Evolutionary conservation across 495 filamentous ascomycete genomes (phyloP), one percentile per base, ranked within the genome.

Genomic region (Emericellopsis terricola): DNA sequence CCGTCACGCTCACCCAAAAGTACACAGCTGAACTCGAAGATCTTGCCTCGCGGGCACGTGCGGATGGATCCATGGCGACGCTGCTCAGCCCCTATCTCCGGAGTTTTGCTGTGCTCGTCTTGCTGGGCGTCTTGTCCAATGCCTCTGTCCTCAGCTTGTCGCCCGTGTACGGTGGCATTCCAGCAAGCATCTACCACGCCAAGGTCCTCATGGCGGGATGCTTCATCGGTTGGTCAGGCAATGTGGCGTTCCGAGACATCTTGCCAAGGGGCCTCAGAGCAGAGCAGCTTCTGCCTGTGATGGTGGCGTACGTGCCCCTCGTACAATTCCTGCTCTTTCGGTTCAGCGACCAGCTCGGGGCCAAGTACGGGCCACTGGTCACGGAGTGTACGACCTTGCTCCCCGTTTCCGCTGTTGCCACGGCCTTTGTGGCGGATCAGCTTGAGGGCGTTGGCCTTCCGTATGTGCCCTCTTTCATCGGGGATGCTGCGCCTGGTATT

Each of bases 91-190:
- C 60, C 42, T 63, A 64, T 31, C 40, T 48, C 37, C 50, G 49
- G 36, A 42, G 52, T 1, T 23, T 42, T 15, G 42, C 47, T 20
- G 51, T 85, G 32, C 63, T 91, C 39, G 39, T 68, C 15, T 65
- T 89, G 29, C 65, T 74, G n/a, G 84, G 80, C 1, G 49, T 78
- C 29, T 78, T 69, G 39, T 81, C 82, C 15, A 73, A 72, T 36
- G 69, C 82, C 34, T 89, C 82, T 16, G 64, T 78, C 42, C 57
- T 82, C 40, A 71, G 65, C 4, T 55, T 96, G 21, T 76, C 81
- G 15, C 89, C 87, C 2, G 78, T 86, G 15, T 96, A 91, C 56
- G 87, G 87, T 15, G 68, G 74, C 11, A 74, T 84, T 15, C 76
- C 87, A 8, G 51, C 82, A 1, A 65, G 70, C 8, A 62, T 76